phyloP scores from a whole-genome alignment of 106 monocot species.

The Vanilla planifolia region DNA sequence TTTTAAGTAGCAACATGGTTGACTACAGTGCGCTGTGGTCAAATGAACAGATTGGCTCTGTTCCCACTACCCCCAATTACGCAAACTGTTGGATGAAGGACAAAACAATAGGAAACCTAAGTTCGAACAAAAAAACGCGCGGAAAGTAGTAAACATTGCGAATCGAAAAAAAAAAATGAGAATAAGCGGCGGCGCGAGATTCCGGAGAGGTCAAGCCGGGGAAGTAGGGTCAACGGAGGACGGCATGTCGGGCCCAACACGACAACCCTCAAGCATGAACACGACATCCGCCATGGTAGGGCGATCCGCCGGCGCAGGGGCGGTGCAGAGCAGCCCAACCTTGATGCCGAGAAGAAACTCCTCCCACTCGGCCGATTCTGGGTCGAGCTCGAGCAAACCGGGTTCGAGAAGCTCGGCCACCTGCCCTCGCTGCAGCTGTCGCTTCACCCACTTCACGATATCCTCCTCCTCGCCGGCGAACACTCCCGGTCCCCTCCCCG shows the following conservation, averaged over 20 bases:
- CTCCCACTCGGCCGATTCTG: constrained; percentile 96
- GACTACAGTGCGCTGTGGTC: too few relatives aligned
- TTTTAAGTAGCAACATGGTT: too few relatives aligned
- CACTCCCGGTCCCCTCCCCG: constrained; percentile 71
- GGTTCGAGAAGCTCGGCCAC: constrained; percentile 80
- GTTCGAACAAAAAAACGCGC: too few relatives aligned
- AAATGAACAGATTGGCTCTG: too few relatives aligned
- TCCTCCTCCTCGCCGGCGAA: constrained; percentile 63
- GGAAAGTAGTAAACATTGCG: too few relatives aligned
- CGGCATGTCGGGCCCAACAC: constrained; percentile 73
- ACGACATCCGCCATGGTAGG: constrained; percentile 82
- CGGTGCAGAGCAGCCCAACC: constrained; percentile 92
- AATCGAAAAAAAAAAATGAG: neutral
- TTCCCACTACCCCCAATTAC: too few relatives aligned
- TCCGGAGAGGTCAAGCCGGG: constrained; percentile 53
- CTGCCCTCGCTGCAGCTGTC: constrained; percentile 83
- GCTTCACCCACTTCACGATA: constrained; percentile 96
- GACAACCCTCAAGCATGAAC: constrained; percentile 97
- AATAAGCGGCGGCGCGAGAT: neutral
- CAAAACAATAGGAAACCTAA: too few relatives aligned
- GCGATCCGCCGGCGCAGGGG: constrained; percentile 64
- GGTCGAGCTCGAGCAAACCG: constrained; percentile 89
- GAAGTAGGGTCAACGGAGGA: constrained; percentile 83
- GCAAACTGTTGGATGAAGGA: too few relatives aligned
- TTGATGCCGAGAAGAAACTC: constrained; percentile 89